A percentile compares a stretch with the other conserved stretches of the same genome.
phyloP scores from a whole-genome alignment of 2,329 filamentous ascomycete species.

The Claviceps spartinae region DNA sequence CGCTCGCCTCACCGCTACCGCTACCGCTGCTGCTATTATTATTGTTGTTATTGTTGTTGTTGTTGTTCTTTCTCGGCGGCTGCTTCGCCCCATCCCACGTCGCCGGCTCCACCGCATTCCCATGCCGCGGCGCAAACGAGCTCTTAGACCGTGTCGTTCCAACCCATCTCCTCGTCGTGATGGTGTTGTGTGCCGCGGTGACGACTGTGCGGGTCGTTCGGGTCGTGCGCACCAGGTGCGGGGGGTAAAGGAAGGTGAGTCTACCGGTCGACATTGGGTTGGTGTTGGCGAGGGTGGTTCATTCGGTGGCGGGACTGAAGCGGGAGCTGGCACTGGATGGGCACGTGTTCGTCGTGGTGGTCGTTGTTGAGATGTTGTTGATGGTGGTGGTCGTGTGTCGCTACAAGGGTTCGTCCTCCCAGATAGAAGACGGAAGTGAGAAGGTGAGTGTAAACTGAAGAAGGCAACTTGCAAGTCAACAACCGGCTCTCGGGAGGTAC shows the following conservation, averaged over 20 bases:
- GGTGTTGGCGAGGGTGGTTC: too few species aligned
- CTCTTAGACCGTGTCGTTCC: conserved; percentile 25
- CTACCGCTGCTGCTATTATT: too few species aligned
- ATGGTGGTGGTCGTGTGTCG: too few species aligned
- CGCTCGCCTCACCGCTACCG: not conserved
- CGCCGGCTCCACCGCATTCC: conserved; percentile 46
- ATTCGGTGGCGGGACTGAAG: not conserved
- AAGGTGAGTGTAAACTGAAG: too few species aligned
- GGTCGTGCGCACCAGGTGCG: conserved; percentile 39
- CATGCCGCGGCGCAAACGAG: conserved; percentile 41
- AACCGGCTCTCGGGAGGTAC: too few species aligned
- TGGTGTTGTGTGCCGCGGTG: not conserved
- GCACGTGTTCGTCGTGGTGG: too few species aligned
- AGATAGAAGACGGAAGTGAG: too few species aligned
- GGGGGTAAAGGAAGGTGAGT: conserved; percentile 54
- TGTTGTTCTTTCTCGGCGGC: not conserved
- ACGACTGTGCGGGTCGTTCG: conserved; percentile 14
- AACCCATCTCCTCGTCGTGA: conserved; percentile 12
- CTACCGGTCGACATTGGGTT: conserved; percentile 27
- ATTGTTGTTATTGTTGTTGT: too few species aligned
- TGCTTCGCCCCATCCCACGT: conserved; percentile 11
- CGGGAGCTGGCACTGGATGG: not conserved
- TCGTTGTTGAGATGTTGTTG: too few species aligned
- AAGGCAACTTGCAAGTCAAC: too few species aligned
- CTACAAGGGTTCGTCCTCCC: too few species aligned